Percentiles rank a stretch among this genome's conserved stretches.
Evolutionary conservation across 2,329 filamentous ascomycete genomes (phyloP).

Genomic region (Onygena corvina): DNA sequence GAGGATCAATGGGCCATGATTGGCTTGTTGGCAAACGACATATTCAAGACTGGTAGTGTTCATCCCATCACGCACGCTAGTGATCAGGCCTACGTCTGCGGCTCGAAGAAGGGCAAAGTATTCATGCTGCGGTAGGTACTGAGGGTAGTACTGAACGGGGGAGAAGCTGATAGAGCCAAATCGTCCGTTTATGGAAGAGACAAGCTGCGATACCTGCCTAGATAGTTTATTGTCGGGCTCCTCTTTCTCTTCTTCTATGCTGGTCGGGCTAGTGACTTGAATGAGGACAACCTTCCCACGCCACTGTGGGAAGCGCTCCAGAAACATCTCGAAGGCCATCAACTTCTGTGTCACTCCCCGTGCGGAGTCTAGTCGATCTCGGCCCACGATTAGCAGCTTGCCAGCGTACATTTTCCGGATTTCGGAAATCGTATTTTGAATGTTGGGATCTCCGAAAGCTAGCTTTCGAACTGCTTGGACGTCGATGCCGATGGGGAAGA

Average conservation of each 20-base stretch:
- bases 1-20: slow-evolving; percentile 76
- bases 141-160: slow-evolving; percentile 87
- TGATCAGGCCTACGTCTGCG: slow-evolving; percentile 85
- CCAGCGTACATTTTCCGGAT: slow-evolving; percentile 69
- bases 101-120: slow-evolving; percentile 89
- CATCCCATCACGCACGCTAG: slow-evolving; percentile 92
- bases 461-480: slow-evolving; percentile 62
- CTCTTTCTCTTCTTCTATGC: slow-evolving; percentile 64
- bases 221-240: slow-evolving; percentile 68
- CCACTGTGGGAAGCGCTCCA: slow-evolving; percentile 86
- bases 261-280: slow-evolving; percentile 83
- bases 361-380: slow-evolving; percentile 86
- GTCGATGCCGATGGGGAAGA: slow-evolving; percentile 91
- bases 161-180: slow-evolving; percentile 82
- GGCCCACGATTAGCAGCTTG: slow-evolving; percentile 89
- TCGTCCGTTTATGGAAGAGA: slow-evolving; percentile 79
- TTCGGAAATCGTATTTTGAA: slow-evolving; percentile 58
- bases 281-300: slow-evolving; percentile 83
- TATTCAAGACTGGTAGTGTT: slow-evolving; percentile 96
- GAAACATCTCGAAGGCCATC: slow-evolving; percentile 83
- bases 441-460: slow-evolving; percentile 59
- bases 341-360: slow-evolving; percentile 92
- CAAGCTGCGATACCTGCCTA: slow-evolving; percentile 78
- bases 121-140: slow-evolving; percentile 79
- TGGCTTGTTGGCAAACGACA: slow-evolving; percentile 78